Conservation (phyloP, 805 yeast species). For the Yamadazyma philogaea region DNA sequence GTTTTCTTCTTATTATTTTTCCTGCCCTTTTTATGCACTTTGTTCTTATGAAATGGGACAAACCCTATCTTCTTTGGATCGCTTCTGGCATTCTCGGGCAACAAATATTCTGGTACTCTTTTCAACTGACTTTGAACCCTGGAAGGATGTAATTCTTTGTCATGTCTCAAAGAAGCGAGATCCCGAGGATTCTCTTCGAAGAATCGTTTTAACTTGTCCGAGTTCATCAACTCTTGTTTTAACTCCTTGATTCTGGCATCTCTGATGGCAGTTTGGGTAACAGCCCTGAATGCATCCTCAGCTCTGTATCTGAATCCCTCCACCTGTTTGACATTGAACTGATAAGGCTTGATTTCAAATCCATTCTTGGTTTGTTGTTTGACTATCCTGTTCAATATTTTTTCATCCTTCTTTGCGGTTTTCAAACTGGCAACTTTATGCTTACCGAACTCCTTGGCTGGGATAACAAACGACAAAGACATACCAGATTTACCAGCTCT, state of each 20-base stretch:
- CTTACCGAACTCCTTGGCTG: conserved; percentile 78
- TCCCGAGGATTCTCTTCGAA: conserved; percentile 98
- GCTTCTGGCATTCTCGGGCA: conserved; percentile 74
- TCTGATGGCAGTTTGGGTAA: conserved; percentile 82
- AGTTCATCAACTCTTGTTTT: conserved; percentile 78
- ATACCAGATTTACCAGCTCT: conserved; percentile 96
- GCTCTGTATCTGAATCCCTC: conserved; percentile 95
- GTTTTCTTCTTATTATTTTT: conserved; percentile 38
- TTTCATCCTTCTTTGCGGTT: conserved; percentile 81
- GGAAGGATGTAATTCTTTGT: conserved; percentile 79
- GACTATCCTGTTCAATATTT: conserved; percentile 70
- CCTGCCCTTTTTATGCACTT: conserved; percentile 42
- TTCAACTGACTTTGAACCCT: conserved; percentile 83
- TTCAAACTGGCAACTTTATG: conserved; percentile 75
- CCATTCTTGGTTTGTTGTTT: conserved; percentile 75
- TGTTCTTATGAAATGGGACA: conserved; percentile 65
- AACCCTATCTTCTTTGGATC: conserved; percentile 58
- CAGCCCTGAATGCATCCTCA: conserved; percentile 96
- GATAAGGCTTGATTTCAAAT: conserved; percentile 77
- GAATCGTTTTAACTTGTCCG: conserved; percentile 88
- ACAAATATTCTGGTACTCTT: conserved; percentile 85
- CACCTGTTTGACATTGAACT: conserved; percentile 86
- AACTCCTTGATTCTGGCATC: conserved; percentile 91
- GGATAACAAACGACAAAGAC: conserved; percentile 89
- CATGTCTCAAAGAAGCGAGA: conserved; percentile 83